Conservation (phyloP, 495 filamentous ascomycete genomes). For the Parathielavia hyrcaniae region DNA sequence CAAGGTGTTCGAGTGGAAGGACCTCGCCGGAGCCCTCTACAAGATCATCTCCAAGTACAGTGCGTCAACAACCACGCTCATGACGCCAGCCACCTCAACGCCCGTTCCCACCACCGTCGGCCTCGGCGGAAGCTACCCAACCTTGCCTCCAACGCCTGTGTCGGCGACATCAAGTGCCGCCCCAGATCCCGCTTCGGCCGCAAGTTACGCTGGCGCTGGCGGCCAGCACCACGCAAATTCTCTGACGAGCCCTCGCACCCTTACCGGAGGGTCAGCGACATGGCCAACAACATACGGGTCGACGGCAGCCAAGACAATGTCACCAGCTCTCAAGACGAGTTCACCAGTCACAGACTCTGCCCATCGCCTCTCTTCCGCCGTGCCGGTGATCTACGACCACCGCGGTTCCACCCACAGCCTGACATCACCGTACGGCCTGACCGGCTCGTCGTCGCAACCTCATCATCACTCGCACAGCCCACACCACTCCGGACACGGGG, state of each 20-base stretch:
- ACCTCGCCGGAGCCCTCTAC: conserved; percentile 71
- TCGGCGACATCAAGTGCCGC: conserved; percentile 23
- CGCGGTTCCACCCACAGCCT: conserved; percentile 26
- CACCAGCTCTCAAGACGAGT: conserved; percentile 36
- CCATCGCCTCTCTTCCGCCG: conserved; percentile 26
- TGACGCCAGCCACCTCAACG: conserved; percentile 17
- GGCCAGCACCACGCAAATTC: conserved; percentile 40
- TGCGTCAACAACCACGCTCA: conserved; percentile 28
- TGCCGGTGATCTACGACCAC: conserved; percentile 31
- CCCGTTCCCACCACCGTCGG: conserved; percentile 33
- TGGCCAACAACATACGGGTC: conserved; percentile 35
- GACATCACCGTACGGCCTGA: conserved; percentile 26
- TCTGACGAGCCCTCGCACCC: conserved; percentile 38
- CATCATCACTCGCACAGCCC: conserved; percentile 28
- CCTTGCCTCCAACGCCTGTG: conserved; percentile 37
- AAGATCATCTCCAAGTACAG: conserved; percentile 98
- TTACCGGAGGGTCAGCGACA: conserved; percentile 32
- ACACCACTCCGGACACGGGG: conserved; percentile 27
- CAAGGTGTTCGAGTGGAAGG: conserved; percentile 95
- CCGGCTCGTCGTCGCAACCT: conserved; percentile 26
- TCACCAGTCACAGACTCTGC: conserved; percentile 22
- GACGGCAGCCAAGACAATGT: conserved; percentile 30
- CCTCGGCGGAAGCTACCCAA: conserved; percentile 34
- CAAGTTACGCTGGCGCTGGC: conserved; percentile 25
- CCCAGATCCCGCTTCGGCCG: conserved; percentile 14